Percentiles rank a stretch among this genome's conserved stretches.
Conservation (phyloP, 208 protist genomes). For the Giardia duodenalis region DNA sequence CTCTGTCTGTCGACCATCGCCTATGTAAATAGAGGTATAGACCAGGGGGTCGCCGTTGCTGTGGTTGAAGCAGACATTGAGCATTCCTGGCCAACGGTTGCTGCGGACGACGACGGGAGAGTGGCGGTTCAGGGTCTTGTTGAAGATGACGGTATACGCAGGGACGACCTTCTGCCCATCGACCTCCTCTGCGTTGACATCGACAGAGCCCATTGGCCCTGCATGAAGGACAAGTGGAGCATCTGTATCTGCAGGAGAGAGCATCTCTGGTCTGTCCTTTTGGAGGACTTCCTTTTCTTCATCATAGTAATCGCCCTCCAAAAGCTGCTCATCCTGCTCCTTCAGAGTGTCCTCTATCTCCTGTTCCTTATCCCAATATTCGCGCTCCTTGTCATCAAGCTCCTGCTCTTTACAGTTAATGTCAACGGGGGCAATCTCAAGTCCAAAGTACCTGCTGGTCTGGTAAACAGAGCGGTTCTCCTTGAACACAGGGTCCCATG, state of each 20-base stretch:
- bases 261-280: neutral
- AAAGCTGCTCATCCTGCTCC: neutral
- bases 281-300: neutral
- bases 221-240: neutral
- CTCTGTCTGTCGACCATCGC: neutral
- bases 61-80: slow-evolving; percentile 16
- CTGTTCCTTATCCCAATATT: slow-evolving; percentile 19
- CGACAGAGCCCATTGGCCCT: neutral
- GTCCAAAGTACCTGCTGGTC: neutral
- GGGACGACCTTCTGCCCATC: neutral
- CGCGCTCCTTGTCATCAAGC: neutral
- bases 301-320: slow-evolving; percentile 22
- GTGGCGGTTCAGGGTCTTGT: neutral
- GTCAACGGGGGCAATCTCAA: neutral
- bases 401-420: slow-evolving; percentile 6
- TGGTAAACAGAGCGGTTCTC: slow-evolving; percentile 1
- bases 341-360: slow-evolving; percentile 18
- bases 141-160: neutral
- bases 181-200: neutral
- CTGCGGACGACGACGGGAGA: neutral
- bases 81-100: neutral
- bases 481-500: neutral
- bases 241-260: neutral
- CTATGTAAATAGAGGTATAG: slow-evolving; percentile 18
- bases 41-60: neutral